phyloP scores from a whole-genome alignment of 2,329 filamentous ascomycete genomes.

The Epichloe glyceriae region DNA sequence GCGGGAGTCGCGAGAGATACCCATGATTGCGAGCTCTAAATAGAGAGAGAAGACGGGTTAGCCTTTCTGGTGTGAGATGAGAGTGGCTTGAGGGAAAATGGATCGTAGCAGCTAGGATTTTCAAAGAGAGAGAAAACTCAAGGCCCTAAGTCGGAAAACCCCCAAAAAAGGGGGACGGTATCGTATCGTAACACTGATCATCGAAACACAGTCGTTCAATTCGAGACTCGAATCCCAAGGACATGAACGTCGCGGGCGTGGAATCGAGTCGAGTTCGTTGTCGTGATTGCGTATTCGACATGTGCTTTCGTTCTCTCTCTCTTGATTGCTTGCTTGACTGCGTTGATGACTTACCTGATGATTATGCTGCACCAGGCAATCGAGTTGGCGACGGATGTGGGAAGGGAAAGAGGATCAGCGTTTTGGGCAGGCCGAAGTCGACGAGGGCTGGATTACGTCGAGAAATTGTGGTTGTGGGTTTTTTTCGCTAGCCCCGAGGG shows the following conservation, averaged over 20 bases:
- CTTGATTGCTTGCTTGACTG: not conserved
- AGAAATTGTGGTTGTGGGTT: conserved; percentile 29
- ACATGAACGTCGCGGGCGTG: not conserved
- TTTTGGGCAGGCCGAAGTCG: conserved; percentile 18
- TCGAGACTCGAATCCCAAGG: not conserved
- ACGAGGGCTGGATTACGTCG: conserved; percentile 21
- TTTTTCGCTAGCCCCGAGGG: conserved; percentile 19
- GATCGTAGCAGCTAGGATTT: not conserved
- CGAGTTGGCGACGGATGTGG: conserved; percentile 27
- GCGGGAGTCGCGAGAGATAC: conserved; percentile 99
- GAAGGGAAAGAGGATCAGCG: conserved; percentile 19
- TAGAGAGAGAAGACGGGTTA: conserved; percentile 15
- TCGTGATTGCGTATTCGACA: not conserved
- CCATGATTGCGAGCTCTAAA: conserved; percentile 71
- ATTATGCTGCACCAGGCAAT: conserved; percentile 35
- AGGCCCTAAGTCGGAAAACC: not conserved
- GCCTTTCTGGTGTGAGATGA: not conserved
- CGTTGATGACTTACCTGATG: conserved; percentile 32
- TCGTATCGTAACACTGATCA: not conserved
- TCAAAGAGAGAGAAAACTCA: not conserved
- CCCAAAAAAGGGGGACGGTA: not conserved
- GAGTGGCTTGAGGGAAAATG: not conserved
- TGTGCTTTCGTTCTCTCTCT: not conserved
- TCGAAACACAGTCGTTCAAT: not conserved
- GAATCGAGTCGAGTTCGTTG: not conserved